Evolutionary conservation across 352 stramenopile species (phyloP), one percentile per base, ranked within the genome.

Genomic region (Phytophthora hybrid): DNA sequence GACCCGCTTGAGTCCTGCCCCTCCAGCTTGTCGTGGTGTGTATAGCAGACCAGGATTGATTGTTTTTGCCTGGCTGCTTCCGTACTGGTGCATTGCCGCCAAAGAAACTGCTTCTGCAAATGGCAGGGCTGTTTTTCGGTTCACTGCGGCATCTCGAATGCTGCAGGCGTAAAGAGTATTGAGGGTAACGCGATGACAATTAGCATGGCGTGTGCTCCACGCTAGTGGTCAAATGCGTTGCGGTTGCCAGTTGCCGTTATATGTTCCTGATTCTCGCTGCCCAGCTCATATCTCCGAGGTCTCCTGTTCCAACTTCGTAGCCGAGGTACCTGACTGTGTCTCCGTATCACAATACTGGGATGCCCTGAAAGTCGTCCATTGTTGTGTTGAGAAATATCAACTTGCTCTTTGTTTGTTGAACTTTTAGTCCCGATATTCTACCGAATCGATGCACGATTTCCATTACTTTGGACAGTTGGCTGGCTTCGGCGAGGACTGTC

Each of bases 101-200:
- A 60, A 6, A 60, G 39, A 44, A 68, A 68, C 14, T 59, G 29
- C 10, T 68, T 68, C 14, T 68, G 26, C 4, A 68, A 4, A 9
- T 60, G 44, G 1, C 6, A 8, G 7, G 60, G 13, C 9, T 68
- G 14, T 1, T 32, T 52, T n/a, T 52, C 61, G 10, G 51, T 34
- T 51, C 51, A 60, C 5, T 23, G 31, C 4, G 49, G 61, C 1
- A 54, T 39, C 1, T 68, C 47, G 26, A 68, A 60, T 11, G 14
- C 49, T 32, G 51, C 51, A 6, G 61, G 21, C 2, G 61, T 60
- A 19, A 60, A 60, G 8, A 68, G n/a, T 19, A 68, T 13, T 16
- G 47, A 18, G 19, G 59, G 29, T 14, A 59, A n/a, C 11, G 51
- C 21, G 26, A 58, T 66, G 2, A 59, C 31, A 21, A 59, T 66